Conservation (phyloP, 495 filamentous ascomycete species). For the Xylaria scruposa region DNA sequence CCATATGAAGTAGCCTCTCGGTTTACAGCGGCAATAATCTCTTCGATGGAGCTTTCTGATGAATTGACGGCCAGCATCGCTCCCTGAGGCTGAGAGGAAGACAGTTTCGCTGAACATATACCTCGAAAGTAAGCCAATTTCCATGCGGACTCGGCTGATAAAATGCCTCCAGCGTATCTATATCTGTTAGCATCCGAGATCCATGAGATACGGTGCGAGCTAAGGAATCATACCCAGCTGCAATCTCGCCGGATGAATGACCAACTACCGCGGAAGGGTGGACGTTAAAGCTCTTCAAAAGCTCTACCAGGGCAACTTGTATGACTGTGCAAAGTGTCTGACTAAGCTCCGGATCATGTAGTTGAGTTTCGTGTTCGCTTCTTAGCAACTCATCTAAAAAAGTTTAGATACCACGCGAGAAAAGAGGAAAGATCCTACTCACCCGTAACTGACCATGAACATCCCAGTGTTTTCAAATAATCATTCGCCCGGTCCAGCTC, state of each 20-base stretch:
- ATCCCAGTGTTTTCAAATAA: slow-evolving; percentile 32
- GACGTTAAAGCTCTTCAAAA: slow-evolving; percentile 57
- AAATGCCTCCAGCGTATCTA: slow-evolving; percentile 42
- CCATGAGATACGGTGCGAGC: slow-evolving; percentile 12
- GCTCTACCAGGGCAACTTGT: slow-evolving; percentile 57
- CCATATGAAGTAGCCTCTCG: not conserved
- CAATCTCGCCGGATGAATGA: slow-evolving; percentile 69
- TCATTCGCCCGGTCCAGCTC: slow-evolving; percentile 29
- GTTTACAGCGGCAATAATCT: not conserved
- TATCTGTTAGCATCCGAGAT: slow-evolving; percentile 27
- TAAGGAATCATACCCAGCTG: slow-evolving; percentile 39
- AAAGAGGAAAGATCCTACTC: slow-evolving; percentile 5
- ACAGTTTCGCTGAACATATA: slow-evolving; percentile 19
- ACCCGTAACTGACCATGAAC: slow-evolving; percentile 38
- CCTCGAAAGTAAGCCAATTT: slow-evolving; percentile 50
- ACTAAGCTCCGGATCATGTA: slow-evolving; percentile 44
- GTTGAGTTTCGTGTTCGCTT: slow-evolving; percentile 15
- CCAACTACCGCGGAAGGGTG: slow-evolving; percentile 56
- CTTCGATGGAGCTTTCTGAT: slow-evolving; percentile 27
- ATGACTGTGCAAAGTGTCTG: slow-evolving; percentile 55
- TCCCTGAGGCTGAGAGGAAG: slow-evolving; percentile 28
- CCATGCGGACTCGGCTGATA: slow-evolving; percentile 51
- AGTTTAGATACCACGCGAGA: not conserved
- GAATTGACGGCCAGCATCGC: slow-evolving; percentile 55
- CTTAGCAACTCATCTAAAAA: slow-evolving; percentile 26